Percentiles rank a stretch among this genome's conserved stretches.
Evolutionary conservation across 2,329 filamentous ascomycete genomes (phyloP).

Genomic region (Alternaria gaisen): DNA sequence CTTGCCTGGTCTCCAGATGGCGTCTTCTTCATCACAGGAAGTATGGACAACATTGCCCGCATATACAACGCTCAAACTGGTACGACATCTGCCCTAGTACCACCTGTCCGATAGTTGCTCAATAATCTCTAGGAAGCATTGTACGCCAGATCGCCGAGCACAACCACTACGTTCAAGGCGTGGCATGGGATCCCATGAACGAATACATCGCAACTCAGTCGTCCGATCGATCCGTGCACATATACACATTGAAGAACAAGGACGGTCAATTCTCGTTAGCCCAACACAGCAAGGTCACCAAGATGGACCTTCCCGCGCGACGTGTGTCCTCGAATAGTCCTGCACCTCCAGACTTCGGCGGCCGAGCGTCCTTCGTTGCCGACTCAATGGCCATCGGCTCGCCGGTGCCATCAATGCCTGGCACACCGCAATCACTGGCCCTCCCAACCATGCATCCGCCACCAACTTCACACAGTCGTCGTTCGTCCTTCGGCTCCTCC

Average conservation of each 20-base stretch:
- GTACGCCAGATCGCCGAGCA: slow-evolving; percentile 96
- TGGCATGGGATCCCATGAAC: slow-evolving; percentile 97
- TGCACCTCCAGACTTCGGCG: slow-evolving; percentile 82
- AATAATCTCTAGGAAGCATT: slow-evolving; percentile 37
- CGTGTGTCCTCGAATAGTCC: slow-evolving; percentile 92
- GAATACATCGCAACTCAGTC: slow-evolving; percentile 98
- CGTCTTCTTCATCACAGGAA: slow-evolving; percentile 94
- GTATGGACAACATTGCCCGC: slow-evolving; percentile 97
- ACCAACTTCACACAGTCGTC: slow-evolving; percentile 86
- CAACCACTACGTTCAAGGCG: slow-evolving; percentile 97
- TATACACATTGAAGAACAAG: slow-evolving; percentile 95
- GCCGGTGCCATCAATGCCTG: slow-evolving; percentile 88
- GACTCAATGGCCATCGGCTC: slow-evolving; percentile 70
- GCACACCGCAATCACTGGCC: slow-evolving; percentile 87
- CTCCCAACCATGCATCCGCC: slow-evolving; percentile 93
- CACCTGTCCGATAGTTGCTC: slow-evolving; percentile 21
- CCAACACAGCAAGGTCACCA: slow-evolving; percentile 81
- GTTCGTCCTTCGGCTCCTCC: slow-evolving; percentile 88
- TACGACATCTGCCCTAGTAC: slow-evolving; percentile 53
- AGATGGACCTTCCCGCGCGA: slow-evolving; percentile 91
- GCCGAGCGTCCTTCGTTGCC: slow-evolving; percentile 70
- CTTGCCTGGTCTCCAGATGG: slow-evolving; percentile 99
- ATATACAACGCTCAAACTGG: slow-evolving; percentile 96
- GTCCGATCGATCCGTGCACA: slow-evolving; percentile 96
- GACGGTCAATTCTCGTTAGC: slow-evolving; percentile 91